Conservation (phyloP, 2,329 filamentous ascomycete species). For the Eutypa lata region DNA sequence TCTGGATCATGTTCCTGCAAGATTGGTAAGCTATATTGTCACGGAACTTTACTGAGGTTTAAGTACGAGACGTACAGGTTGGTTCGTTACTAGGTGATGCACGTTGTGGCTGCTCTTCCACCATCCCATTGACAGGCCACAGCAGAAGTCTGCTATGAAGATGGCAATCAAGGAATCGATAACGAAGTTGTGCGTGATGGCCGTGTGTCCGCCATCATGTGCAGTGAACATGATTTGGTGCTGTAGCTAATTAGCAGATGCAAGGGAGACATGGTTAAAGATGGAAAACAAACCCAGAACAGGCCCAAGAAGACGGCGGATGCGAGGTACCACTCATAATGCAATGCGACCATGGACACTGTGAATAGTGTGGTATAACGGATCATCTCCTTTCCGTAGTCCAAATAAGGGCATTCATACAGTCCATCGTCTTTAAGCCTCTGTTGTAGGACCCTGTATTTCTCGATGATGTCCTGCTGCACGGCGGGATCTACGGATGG, state of each 20-base stretch:
- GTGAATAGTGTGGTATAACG: slow-evolving; percentile 52
- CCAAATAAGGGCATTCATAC: slow-evolving; percentile 56
- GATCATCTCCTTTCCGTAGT: slow-evolving; percentile 56
- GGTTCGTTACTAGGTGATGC: slow-evolving; percentile 65
- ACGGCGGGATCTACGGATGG: slow-evolving; percentile 53
- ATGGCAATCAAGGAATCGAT: slow-evolving; percentile 59
- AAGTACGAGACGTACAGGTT: slow-evolving; percentile 36
- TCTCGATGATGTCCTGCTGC: slow-evolving; percentile 51
- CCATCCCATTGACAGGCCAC: slow-evolving; percentile 64
- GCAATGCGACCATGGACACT: slow-evolving; percentile 43
- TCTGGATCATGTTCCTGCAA: slow-evolving; percentile 53
- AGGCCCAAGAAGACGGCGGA: slow-evolving; percentile 58
- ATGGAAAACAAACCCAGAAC: slow-evolving; percentile 49
- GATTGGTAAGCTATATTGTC: slow-evolving; percentile 9
- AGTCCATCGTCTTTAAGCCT: slow-evolving; percentile 51
- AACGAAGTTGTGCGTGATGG: slow-evolving; percentile 58
- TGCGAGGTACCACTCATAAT: slow-evolving; percentile 51
- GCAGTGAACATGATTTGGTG: slow-evolving; percentile 68
- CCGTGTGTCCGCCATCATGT: slow-evolving; percentile 62
- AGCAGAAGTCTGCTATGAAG: slow-evolving; percentile 63
- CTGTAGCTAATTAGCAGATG: slow-evolving; percentile 30
- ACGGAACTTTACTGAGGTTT: not conserved
- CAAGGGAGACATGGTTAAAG: not conserved
- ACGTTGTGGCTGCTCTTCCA: slow-evolving; percentile 70
- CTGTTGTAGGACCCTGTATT: slow-evolving; percentile 56